Evolutionary conservation across 148 eudicot genomes (phyloP).

Genomic region (Camellia granthamiana): DNA sequence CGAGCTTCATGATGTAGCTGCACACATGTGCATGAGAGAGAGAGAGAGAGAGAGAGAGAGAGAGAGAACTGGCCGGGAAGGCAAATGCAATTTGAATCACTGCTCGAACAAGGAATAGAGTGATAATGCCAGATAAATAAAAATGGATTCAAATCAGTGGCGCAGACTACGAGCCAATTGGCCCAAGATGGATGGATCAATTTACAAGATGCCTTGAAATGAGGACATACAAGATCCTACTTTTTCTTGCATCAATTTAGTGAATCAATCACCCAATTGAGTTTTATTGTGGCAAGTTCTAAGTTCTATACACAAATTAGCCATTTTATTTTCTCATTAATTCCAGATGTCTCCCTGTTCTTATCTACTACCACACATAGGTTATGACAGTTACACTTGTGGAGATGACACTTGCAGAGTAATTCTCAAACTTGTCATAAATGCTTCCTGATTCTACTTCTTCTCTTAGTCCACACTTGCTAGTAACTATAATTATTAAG

Average conservation of each 20-base stretch:
- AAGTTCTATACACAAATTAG: too few species aligned
- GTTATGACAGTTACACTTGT: background rate
- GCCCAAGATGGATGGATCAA: background rate
- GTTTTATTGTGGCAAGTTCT: too few species aligned
- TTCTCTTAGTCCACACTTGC: background rate
- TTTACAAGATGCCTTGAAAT: background rate
- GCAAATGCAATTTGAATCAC: background rate
- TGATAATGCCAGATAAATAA: background rate
- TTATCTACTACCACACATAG: background rate
- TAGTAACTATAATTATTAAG: background rate
- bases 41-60: too few species aligned
- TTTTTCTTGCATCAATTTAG: background rate
- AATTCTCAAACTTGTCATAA: slow-evolving; percentile 1
- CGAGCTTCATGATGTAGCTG: too few species aligned
- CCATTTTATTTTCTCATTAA: background rate
- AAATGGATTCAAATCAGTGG: background rate
- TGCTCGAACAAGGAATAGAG: background rate
- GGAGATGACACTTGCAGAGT: background rate
- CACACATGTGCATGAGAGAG: too few species aligned
- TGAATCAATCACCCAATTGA: background rate
- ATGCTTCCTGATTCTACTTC: background rate
- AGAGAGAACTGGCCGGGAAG: background rate
- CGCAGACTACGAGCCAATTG: background rate
- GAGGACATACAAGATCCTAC: background rate
- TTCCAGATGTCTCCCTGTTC: background rate